Percentiles rank a stretch among this genome's conserved stretches.
phyloP scores from a whole-genome alignment of 2,329 filamentous ascomycete genomes.

The Apiospora rasikravindrae region DNA sequence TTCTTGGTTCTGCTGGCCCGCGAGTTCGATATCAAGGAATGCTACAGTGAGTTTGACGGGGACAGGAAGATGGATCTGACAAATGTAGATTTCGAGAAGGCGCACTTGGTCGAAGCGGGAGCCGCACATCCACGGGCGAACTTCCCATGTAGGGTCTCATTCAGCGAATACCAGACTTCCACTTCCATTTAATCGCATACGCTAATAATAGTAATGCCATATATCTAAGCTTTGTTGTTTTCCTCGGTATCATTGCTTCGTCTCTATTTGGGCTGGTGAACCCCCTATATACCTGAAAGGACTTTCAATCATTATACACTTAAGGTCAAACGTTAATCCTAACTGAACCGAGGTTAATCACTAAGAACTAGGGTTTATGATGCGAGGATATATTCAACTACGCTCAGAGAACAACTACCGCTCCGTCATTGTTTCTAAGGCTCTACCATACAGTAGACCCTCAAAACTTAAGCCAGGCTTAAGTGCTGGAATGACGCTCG shows the following conservation, averaged over 20 bases:
- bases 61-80: slow-evolving; percentile 32
- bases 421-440: no score
- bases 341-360: no score
- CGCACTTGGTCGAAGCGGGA: slow-evolving; percentile 33
- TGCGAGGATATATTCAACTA: no score
- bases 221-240: background rate
- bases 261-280: background rate
- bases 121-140: slow-evolving; percentile 34
- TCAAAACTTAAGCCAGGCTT: no score
- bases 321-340: no score
- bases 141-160: slow-evolving; percentile 32
- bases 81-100: slow-evolving; percentile 35
- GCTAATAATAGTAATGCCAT: background rate
- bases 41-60: slow-evolving; percentile 34
- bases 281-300: background rate
- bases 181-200: background rate
- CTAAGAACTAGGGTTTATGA: no score
- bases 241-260: background rate
- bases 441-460: no score
- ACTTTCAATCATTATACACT: background rate
- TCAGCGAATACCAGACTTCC: slow-evolving; percentile 28
- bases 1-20: slow-evolving; percentile 54
- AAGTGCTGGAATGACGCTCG: no score
- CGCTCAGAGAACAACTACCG: no score
- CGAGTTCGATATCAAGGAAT: slow-evolving; percentile 53